Percentiles rank a stretch among this genome's conserved stretches.
Conservation (phyloP, 371 early-diverging fungal species). For the Lichtheimia ramosa region DNA sequence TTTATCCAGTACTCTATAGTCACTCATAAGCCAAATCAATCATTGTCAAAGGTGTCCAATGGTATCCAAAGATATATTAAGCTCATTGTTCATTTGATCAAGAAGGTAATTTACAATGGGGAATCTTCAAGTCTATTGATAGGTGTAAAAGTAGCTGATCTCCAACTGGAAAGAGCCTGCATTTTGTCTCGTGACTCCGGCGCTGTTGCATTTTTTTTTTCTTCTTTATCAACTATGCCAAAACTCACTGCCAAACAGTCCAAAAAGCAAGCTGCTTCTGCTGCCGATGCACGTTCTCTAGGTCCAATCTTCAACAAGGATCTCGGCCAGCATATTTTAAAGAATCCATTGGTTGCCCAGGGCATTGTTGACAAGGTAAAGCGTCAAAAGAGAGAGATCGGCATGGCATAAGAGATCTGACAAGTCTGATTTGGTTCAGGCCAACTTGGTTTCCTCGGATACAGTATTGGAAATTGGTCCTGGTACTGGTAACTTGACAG, state of each 20-base stretch:
- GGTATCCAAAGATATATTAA: too few relatives aligned
- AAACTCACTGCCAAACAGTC: conserved; percentile 45
- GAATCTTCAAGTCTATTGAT: too few relatives aligned
- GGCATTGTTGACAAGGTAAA: conserved; percentile 96
- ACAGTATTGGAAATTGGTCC: conserved; percentile 99
- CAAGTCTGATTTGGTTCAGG: conserved; percentile 42
- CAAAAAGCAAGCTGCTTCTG: conserved; percentile 31
- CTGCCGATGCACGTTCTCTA: conserved; percentile 53
- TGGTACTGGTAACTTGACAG: conserved; percentile 99
- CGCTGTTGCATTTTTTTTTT: neutral
- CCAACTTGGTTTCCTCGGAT: conserved; percentile 91
- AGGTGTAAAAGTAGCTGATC: too few relatives aligned
- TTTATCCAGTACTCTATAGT: too few relatives aligned
- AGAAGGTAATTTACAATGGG: too few relatives aligned
- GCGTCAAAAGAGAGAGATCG: neutral
- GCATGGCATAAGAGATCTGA: neutral
- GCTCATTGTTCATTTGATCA: too few relatives aligned
- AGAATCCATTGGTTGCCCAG: conserved; percentile 97
- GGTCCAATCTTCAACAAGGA: conserved; percentile 97
- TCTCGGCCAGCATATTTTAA: conserved; percentile 99
- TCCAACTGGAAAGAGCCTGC: too few relatives aligned
- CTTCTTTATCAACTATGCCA: conserved; percentile 28
- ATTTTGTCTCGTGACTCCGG: too few relatives aligned
- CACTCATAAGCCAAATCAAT: too few relatives aligned
- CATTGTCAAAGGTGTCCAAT: too few relatives aligned